Conservation (phyloP, 139 green algal species). For the Chlamydomonas schloesseri region DNA sequence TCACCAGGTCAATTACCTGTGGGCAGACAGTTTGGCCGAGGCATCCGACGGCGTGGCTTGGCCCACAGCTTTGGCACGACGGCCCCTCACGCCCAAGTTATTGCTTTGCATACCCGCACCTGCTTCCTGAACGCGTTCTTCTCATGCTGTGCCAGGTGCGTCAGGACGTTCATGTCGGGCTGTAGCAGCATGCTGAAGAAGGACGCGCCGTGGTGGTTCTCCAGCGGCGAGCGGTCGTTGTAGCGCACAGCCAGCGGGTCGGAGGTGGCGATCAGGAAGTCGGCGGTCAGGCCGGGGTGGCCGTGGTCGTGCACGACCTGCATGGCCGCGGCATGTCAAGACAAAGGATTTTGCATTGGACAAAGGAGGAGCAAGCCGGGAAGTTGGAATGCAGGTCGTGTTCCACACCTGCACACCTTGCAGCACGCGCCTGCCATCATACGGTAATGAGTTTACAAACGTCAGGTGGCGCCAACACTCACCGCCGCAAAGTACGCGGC, state of each 20-base stretch:
- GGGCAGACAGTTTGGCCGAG: no score
- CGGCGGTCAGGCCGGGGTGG: slow-evolving; percentile 63
- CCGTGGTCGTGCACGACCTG: slow-evolving; percentile 47
- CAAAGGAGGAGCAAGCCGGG: no score
- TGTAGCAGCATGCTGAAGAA: slow-evolving; percentile 37
- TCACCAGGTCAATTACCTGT: slow-evolving; percentile 14
- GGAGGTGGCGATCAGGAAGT: slow-evolving; percentile 56
- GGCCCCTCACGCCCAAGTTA: no score
- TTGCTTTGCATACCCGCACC: no score
- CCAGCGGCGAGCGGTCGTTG: slow-evolving; percentile 61
- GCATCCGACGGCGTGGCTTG: no score
- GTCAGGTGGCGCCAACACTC: no score
- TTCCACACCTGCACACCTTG: no score
- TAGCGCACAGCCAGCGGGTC: slow-evolving; percentile 61
- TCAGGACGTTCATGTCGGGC: slow-evolving; percentile 27
- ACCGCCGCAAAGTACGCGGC: slow-evolving; percentile 37
- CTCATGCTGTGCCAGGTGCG: not conserved
- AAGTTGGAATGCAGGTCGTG: not conserved
- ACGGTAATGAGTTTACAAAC: no score
- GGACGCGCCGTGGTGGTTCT: slow-evolving; percentile 58
- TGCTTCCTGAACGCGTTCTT: slow-evolving; percentile 12
- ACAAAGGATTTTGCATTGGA: no score
- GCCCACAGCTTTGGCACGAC: no score
- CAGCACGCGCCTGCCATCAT: no score
- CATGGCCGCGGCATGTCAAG: no score